Conservation (phyloP, 495 filamentous ascomycete genomes). For the Trichoderma erinaceum region DNA sequence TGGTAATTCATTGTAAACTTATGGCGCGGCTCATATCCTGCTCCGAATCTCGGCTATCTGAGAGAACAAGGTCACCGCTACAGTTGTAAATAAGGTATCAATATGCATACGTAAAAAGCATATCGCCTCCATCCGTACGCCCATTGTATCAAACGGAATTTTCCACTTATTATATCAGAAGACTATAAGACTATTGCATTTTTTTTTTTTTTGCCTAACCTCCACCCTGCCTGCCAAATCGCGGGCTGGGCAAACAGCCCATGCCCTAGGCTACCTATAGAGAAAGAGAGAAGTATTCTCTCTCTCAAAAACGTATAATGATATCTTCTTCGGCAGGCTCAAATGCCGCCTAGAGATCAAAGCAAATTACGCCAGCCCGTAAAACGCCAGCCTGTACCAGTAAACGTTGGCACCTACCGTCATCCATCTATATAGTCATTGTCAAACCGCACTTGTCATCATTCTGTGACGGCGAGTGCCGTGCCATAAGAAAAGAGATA, state of each 20-base stretch:
- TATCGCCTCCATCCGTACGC: too few species aligned
- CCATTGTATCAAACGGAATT: too few species aligned
- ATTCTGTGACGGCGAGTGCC: not conserved
- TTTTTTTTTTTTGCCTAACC: too few species aligned
- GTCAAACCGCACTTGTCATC: not conserved
- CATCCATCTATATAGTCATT: slow-evolving; percentile 6
- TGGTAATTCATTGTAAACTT: not conserved
- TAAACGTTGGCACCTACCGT: not conserved
- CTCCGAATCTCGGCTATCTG: not conserved
- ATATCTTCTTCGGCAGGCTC: not conserved
- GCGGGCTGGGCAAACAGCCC: too few species aligned
- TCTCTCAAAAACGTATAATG: not conserved
- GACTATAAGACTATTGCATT: too few species aligned
- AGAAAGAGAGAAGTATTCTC: not conserved
- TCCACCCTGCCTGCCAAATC: too few species aligned
- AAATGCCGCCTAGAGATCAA: not conserved
- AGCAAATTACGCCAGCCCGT: not conserved
- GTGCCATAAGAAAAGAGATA: not conserved
- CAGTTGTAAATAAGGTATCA: too few species aligned
- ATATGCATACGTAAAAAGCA: too few species aligned
- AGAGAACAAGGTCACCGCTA: too few species aligned
- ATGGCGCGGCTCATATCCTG: not conserved
- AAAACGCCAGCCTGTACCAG: slow-evolving; percentile 10
- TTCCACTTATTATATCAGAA: too few species aligned
- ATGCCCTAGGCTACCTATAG: too few species aligned